Conservation (phyloP, 345 rosid species). For the Linum trigynum region DNA sequence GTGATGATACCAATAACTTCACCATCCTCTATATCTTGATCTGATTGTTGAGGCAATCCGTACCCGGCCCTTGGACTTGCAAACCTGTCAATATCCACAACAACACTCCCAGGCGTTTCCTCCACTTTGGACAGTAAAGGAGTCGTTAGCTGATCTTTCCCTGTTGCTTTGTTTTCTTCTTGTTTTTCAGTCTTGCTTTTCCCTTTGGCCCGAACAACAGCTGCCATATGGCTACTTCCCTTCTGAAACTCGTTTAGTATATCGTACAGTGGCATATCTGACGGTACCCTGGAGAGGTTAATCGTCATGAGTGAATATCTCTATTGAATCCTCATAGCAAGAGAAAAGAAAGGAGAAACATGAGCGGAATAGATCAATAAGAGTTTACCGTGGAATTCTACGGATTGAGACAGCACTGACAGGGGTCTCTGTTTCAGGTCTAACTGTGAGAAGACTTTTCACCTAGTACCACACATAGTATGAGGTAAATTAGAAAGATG, state of each 20-base stretch:
- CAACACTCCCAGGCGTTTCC: conserved; percentile 41
- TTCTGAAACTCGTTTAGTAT: conserved; percentile 95
- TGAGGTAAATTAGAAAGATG: background rate
- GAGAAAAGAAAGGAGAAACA: background rate
- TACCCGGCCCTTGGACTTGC: conserved; percentile 24
- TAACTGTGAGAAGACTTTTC: conserved; percentile 90
- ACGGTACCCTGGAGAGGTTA: conserved; percentile 64
- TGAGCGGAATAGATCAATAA: conserved; percentile 1
- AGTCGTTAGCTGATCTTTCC: conserved; percentile 36
- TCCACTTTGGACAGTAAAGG: conserved; percentile 53
- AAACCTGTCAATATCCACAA: conserved; percentile 57
- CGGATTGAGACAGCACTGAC: conserved; percentile 85
- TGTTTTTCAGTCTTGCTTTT: conserved; percentile 40
- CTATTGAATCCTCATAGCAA: background rate
- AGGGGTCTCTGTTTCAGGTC: conserved; percentile 91
- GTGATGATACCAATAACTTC: conserved; percentile 93
- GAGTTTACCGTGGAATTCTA: conserved; percentile 72
- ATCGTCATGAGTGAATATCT: conserved; percentile 9
- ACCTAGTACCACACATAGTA: conserved; percentile 38
- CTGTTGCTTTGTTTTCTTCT: conserved; percentile 29
- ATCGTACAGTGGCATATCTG: conserved; percentile 94
- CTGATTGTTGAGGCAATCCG: conserved; percentile 40
- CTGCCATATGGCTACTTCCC: conserved; percentile 99
- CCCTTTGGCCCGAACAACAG: conserved; percentile 74
- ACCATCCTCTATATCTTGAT: conserved; percentile 71